These are phyloP conservation scores for Colletotrichum godetiae DNA, from an alignment of 2,329 filamentous ascomycete genomes.

Conservation along the genomic window DNA sequence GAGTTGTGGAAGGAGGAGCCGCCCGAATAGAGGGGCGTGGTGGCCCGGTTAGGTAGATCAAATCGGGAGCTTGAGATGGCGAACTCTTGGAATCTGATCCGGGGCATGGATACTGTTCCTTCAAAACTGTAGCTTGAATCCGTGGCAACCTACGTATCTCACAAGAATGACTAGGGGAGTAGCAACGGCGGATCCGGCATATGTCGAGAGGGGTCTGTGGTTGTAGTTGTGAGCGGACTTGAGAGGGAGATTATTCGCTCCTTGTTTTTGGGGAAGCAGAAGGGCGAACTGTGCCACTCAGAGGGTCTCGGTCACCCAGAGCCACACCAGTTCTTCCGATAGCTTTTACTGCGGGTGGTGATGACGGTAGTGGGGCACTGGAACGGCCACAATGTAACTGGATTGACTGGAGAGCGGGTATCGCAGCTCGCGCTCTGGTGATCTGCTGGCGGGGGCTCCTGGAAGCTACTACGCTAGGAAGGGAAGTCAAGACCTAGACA, in stretches of 20 bases:
- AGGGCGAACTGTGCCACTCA: conserved; percentile 4
- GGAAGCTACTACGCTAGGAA: conserved; percentile 26
- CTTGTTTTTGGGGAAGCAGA: conserved; percentile 12
- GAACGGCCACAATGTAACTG: conserved; percentile 6
- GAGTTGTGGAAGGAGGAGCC: background rate
- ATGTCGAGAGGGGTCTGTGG: background rate
- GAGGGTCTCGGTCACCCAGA: conserved; percentile 23
- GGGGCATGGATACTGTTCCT: conserved; percentile 15
- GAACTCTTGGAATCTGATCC: conserved; percentile 1
- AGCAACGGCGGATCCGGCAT: background rate
- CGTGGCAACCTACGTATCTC: background rate
- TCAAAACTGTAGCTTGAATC: background rate
- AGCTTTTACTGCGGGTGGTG: conserved; percentile 8
- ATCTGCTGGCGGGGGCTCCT: conserved; percentile 27
- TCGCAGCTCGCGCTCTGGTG: conserved; percentile 17
- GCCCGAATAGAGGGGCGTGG: background rate
- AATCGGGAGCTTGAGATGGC: background rate
- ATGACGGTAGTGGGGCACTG: conserved; percentile 29
- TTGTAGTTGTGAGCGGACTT: background rate
- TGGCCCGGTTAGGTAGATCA: background rate
- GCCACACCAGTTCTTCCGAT: conserved; percentile 21
- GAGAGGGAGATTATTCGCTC: background rate
- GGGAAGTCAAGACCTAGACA: conserved; percentile 15
- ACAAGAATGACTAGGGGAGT: background rate
- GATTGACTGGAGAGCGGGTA: conserved; percentile 19